A percentile compares a stretch with the other conserved stretches of the same genome.
These are phyloP conservation scores for Cyanidioschyzon merolae DNA, from an alignment of 23 red algal species.

Conservation along the genomic window DNA sequence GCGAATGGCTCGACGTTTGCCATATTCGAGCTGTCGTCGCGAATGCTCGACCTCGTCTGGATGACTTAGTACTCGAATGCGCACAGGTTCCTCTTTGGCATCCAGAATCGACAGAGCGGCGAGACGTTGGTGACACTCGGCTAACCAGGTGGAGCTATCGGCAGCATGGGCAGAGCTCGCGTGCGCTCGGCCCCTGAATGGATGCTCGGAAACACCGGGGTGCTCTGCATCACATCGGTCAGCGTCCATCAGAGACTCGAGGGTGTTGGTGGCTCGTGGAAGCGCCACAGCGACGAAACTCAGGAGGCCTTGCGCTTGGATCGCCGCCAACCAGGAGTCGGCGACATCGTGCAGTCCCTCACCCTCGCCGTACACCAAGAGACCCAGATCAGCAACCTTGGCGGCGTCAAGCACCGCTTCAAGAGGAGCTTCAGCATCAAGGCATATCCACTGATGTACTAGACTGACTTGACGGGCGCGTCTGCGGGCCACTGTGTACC, in stretches of 20 bases:
- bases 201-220: background rate
- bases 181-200: no score
- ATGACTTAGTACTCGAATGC: background rate
- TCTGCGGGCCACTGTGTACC: background rate
- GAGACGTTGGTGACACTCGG: background rate
- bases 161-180: background rate
- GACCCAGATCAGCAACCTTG: background rate
- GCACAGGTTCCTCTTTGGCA: background rate
- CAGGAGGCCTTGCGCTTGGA: background rate
- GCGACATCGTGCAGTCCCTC: background rate
- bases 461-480: background rate
- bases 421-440: background rate
- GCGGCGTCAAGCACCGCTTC: conserved; percentile 13
- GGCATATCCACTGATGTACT: background rate
- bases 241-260: background rate
- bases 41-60: background rate
- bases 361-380: background rate
- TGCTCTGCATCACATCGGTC: background rate
- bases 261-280: background rate
- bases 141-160: background rate
- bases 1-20: background rate
- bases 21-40: background rate
- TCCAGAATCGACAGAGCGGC: background rate
- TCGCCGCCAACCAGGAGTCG: background rate
- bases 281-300: background rate